These are phyloP conservation scores for Vaccinium vitisidaea DNA, from an alignment of 148 eudicot genomes.

Conservation along the genomic window DNA sequence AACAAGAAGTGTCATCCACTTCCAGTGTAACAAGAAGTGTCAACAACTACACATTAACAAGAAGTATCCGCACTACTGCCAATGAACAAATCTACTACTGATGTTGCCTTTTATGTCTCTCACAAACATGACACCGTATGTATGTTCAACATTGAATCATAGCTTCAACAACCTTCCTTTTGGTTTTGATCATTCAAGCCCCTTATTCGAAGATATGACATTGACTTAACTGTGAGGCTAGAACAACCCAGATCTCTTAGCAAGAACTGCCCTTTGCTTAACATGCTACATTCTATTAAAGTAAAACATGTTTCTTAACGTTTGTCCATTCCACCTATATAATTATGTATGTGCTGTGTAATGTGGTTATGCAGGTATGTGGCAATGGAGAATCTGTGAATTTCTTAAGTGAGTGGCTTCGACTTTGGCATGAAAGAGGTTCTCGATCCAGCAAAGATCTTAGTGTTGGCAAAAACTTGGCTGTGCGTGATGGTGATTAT, in stretches of 20 bases:
- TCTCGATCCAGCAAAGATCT: slow-evolving; percentile 39
- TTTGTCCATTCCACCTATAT: neutral
- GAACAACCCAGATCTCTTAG: neutral
- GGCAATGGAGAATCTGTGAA: slow-evolving; percentile 78
- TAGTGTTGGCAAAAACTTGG: slow-evolving; percentile 26
- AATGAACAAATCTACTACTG: neutral
- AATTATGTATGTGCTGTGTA: neutral
- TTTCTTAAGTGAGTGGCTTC: slow-evolving; percentile 77
- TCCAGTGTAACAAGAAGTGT: neutral
- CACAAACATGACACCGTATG: neutral
- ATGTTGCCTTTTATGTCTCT: neutral
- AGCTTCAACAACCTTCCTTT: neutral
- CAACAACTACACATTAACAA: neutral
- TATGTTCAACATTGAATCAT: neutral
- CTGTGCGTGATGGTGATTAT: slow-evolving; percentile 34
- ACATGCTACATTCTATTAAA: neutral
- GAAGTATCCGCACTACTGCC: neutral
- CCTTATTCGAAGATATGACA: neutral
- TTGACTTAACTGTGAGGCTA: neutral
- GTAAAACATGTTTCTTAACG: neutral
- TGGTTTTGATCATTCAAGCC: neutral
- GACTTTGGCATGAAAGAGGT: slow-evolving; percentile 65
- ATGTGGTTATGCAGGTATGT: slow-evolving; percentile 65
- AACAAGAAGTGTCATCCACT: neutral
- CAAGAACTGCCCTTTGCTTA: neutral